phyloP scores from a whole-genome alignment of 306 rosid genomes.

The Notholithocarpus densiflorus region DNA sequence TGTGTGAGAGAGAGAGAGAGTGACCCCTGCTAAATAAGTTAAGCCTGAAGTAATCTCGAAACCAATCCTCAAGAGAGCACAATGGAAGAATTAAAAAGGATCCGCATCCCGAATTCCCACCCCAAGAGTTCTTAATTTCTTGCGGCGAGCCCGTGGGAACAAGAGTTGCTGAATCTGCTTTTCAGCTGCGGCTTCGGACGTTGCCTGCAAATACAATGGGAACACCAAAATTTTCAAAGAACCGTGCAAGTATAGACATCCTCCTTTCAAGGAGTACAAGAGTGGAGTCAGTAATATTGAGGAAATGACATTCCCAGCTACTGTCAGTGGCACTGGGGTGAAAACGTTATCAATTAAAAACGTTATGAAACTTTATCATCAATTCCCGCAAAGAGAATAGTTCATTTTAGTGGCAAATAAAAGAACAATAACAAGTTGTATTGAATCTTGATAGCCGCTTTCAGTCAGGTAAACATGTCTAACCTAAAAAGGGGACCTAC shows the following conservation, averaged over 20 bases:
- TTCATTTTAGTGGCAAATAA: background rate
- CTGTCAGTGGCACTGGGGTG: background rate
- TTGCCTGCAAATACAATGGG: conserved; percentile 52
- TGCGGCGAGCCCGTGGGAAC: conserved; percentile 68
- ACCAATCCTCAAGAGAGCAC: background rate
- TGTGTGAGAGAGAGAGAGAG: background rate
- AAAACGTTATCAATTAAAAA: background rate
- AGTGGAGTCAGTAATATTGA: background rate
- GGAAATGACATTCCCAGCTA: too few species aligned
- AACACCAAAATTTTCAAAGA: background rate
- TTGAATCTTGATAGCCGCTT: background rate
- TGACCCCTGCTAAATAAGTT: background rate
- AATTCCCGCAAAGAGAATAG: background rate
- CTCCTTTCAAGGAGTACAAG: background rate
- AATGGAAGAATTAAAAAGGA: conserved; percentile 14
- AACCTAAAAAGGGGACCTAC: background rate
- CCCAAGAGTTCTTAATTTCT: conserved; percentile 45
- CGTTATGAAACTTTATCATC: background rate
- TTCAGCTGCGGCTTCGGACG: conserved; percentile 61
- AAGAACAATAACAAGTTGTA: background rate
- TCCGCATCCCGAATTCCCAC: conserved; percentile 25
- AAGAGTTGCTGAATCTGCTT: conserved; percentile 86
- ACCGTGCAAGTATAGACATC: background rate
- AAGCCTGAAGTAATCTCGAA: background rate
- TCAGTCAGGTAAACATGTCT: background rate